Evolutionary conservation across 1,139 yeast genomes (phyloP).

Genomic region (Diutina sp.): DNA sequence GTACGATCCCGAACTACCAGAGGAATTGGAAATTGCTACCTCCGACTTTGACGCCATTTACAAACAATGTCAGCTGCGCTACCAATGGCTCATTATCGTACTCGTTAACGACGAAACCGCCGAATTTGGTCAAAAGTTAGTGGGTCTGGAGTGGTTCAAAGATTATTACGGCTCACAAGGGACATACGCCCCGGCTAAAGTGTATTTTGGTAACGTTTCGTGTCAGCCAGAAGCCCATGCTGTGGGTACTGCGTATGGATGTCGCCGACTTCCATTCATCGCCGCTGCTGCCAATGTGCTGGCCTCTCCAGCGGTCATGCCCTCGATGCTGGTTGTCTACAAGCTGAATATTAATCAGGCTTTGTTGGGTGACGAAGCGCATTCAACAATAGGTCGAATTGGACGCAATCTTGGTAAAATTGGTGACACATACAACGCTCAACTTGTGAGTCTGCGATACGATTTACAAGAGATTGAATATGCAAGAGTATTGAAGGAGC

Average conservation of each 20-base stretch:
- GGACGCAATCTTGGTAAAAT: constrained; percentile 19
- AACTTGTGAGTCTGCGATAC: constrained; percentile 33
- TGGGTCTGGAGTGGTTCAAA: constrained; percentile 16
- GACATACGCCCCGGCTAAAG: constrained; percentile 21
- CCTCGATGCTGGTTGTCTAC: constrained; percentile 41
- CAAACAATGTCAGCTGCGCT: background rate
- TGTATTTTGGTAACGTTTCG: constrained; percentile 27
- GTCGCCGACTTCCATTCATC: constrained; percentile 29
- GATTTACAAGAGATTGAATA: constrained; percentile 43
- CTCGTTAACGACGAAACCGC: constrained; percentile 22
- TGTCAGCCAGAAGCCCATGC: constrained; percentile 38
- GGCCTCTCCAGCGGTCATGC: constrained; percentile 32
- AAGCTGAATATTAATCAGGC: constrained; percentile 17
- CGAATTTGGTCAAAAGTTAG: constrained; percentile 15
- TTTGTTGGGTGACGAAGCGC: constrained; percentile 11
- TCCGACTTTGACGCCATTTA: background rate
- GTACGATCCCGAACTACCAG: background rate
- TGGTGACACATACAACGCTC: constrained; percentile 35
- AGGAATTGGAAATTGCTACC: background rate
- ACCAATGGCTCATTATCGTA: constrained; percentile 17
- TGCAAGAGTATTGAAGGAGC: constrained; percentile 36
- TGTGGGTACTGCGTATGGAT: constrained; percentile 31
- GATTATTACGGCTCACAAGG: constrained; percentile 23
- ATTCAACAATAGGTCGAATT: constrained; percentile 15
- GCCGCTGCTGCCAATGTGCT: constrained; percentile 38